A percentile compares a stretch with the other conserved stretches of the same genome.
These are phyloP conservation scores for Xanthoconium purpureum DNA, from an alignment of 768 basidiomycete genomes.

Conservation along the genomic window DNA sequence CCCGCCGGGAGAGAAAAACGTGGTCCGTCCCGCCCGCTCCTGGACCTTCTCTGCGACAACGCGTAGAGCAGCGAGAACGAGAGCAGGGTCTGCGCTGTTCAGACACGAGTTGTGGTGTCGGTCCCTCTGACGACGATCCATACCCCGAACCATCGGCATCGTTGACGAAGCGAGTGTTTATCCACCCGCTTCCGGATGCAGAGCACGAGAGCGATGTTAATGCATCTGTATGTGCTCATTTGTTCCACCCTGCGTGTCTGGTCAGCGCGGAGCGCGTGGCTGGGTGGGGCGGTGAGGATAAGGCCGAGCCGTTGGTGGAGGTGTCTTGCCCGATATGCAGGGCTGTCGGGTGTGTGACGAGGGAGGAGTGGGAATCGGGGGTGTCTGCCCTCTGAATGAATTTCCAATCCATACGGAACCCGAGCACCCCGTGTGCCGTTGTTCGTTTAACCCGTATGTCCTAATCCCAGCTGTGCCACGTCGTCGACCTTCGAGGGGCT, in stretches of 20 bases:
- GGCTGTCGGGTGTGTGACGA: slow-evolving; percentile 55
- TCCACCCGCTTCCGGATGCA: slow-evolving; percentile 16
- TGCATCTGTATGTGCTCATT: slow-evolving; percentile 52
- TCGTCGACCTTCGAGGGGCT: neutral
- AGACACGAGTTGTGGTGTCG: slow-evolving; percentile 71
- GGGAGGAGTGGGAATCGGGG: slow-evolving; percentile 59
- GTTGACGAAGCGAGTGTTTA: slow-evolving; percentile 21
- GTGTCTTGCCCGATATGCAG: slow-evolving; percentile 77
- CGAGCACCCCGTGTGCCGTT: neutral
- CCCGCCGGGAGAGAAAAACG: slow-evolving; percentile 37
- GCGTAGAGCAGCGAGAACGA: slow-evolving; percentile 68
- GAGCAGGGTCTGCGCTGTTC: slow-evolving; percentile 70
- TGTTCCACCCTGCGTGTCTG: slow-evolving; percentile 70
- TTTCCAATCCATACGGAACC: neutral
- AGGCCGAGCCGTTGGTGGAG: slow-evolving; percentile 44
- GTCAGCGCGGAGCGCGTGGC: slow-evolving; percentile 65
- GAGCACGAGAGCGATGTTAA: slow-evolving; percentile 16
- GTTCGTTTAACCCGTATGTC: slow-evolving; percentile 1
- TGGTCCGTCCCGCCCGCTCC: slow-evolving; percentile 66
- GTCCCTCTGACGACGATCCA: slow-evolving; percentile 73
- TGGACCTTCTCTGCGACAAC: slow-evolving; percentile 68
- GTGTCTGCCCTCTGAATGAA: slow-evolving; percentile 29
- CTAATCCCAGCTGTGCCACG: neutral
- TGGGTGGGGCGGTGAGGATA: slow-evolving; percentile 53
- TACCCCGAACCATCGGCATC: slow-evolving; percentile 30